Evolutionary conservation across 441 rosid species (phyloP).

Genomic region (Sinapis alba): DNA sequence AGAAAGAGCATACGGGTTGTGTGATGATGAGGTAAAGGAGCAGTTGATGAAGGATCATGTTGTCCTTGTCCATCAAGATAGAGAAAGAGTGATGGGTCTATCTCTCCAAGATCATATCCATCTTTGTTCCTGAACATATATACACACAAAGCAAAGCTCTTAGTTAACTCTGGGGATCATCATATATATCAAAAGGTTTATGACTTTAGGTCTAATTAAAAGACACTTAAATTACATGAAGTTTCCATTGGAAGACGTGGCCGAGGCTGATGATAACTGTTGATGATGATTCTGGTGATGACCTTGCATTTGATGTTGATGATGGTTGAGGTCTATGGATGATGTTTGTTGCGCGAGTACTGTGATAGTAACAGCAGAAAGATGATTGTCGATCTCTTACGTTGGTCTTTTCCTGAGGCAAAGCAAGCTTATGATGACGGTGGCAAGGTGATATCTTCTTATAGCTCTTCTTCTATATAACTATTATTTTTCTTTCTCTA

Average conservation of each 20-base stretch:
- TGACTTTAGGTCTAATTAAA: conserved; percentile 12
- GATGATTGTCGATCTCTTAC: conserved; percentile 34
- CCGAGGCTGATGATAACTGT: conserved; percentile 58
- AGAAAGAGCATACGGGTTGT: conserved; percentile 53
- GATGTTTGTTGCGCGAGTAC: conserved; percentile 46
- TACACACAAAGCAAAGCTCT: background rate
- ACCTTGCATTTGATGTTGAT: conserved; percentile 51
- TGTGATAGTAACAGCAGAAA: conserved; percentile 54
- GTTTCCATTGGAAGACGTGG: conserved; percentile 63
- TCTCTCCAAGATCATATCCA: conserved; percentile 80
- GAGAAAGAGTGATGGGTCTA: conserved; percentile 93
- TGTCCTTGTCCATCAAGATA: conserved; percentile 89
- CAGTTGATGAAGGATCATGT: conserved; percentile 44
- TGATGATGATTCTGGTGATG: conserved; percentile 61
- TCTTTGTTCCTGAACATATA: conserved; percentile 64
- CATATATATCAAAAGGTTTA: conserved; percentile 7
- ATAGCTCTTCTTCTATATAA: conserved; percentile 9
- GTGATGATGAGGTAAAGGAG: conserved; percentile 59
- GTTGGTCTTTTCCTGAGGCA: conserved; percentile 31
- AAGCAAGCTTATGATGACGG: conserved; percentile 26
- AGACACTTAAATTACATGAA: conserved; percentile 59
- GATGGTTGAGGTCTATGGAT: conserved; percentile 36
- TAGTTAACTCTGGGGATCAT: conserved; percentile 2
- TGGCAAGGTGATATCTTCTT: conserved; percentile 22
- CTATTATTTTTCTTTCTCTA: conserved; percentile 30